These are phyloP conservation scores for Collybiopsis confluens DNA, from an alignment of 768 basidiomycete species.

Conservation along the genomic window DNA sequence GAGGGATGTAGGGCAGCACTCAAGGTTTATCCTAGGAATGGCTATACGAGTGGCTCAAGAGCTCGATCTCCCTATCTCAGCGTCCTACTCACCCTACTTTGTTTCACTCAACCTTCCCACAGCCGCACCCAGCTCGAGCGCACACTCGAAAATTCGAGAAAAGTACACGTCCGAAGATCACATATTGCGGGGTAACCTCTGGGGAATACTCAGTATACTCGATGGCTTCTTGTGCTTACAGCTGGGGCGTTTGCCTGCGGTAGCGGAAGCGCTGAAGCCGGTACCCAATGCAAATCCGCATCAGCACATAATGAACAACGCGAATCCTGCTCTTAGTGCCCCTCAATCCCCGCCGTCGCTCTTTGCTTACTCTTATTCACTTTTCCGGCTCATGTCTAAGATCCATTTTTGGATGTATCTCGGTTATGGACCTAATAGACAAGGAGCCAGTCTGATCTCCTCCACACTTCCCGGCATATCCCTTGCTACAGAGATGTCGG, in stretches of 20 bases:
- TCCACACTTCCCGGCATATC: background rate
- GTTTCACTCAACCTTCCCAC: background rate
- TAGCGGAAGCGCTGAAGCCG: conserved; percentile 15
- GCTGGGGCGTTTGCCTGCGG: conserved; percentile 20
- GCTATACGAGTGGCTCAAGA: conserved; percentile 21
- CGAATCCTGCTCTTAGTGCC: background rate
- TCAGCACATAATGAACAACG: background rate
- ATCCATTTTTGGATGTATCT: conserved; percentile 24
- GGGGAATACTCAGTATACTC: conserved; percentile 21
- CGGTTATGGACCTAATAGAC: conserved; percentile 16
- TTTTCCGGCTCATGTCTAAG: conserved; percentile 19
- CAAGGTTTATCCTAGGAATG: background rate
- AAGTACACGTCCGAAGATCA: conserved; percentile 7
- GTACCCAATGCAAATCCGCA: background rate
- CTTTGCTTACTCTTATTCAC: conserved; percentile 14
- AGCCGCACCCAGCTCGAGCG: background rate
- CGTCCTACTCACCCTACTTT: background rate
- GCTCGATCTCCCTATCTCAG: conserved; percentile 7
- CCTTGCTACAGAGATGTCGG: background rate
- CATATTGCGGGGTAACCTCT: conserved; percentile 17
- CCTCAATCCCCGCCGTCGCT: conserved; percentile 12
- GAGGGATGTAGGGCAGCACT: conserved; percentile 2
- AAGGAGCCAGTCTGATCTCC: no score
- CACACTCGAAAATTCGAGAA: background rate
- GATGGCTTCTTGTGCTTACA: conserved; percentile 25